Base-by-base conservation (phyloP, 2,329 filamentous ascomycete species). In the Aspergillus quadricinctus region DNA sequence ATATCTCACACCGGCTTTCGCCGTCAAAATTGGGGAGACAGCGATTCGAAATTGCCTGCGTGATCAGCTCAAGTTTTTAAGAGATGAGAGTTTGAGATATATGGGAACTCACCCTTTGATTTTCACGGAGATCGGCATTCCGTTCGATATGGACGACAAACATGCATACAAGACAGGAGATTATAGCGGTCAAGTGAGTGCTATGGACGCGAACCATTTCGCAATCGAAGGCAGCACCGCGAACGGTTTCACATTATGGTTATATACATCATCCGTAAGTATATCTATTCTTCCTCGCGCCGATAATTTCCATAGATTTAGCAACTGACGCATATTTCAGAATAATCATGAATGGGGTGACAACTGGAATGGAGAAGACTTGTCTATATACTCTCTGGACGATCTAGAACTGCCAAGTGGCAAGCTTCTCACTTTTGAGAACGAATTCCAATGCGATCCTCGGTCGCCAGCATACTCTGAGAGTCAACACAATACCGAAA, bases 111-210 rank as follows among this genome's bases (percentile, higher is more conserved):
- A 95, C 65, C 94, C 94, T 0, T 91, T 92, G 64, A 76, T 99
- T 4, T 85, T 97, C 72, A 95, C 91, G 0, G 94, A 99, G 70
- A 97, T 97, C 67, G 94, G 94, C 7, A 97, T 99, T 57, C 94
- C 94, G 0, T 99, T 96, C 70, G 94, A 99, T 70, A 97, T 99
- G 95, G 93, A 99, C 68, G 87, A 96, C 63, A 92, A 96, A 74
- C 82, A 94, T 68, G 94, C 94, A 1, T 99, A 99, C 76, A 90
- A 91, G 75, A 96, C 91, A 5, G 94, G 95, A 7, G 90, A 99
- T 72, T 99, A 96, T 74, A 88, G 89, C 48, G 96, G 90, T 66
- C 94, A 99, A 72, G 89, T 88, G 35, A 86, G 90, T 1, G 94
- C 94, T 6, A 88, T 99, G 79, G 94, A 99, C 74, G 94, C 95